Conservation (phyloP, 139 green algal species). For the Tetratostichococcus sp. region DNA sequence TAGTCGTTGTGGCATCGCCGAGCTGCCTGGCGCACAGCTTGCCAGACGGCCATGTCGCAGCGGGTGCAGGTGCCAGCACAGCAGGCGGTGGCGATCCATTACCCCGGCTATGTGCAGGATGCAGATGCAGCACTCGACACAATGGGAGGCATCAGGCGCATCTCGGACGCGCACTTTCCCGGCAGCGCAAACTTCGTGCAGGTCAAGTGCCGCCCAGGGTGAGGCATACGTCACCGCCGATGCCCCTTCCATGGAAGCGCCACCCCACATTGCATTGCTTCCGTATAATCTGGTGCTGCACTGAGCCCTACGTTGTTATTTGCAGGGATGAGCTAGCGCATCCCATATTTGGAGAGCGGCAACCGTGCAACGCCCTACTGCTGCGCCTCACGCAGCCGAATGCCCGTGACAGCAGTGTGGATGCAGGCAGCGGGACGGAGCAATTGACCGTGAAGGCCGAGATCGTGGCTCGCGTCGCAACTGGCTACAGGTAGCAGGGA, state of each 20-base stretch:
- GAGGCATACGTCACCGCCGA: no score
- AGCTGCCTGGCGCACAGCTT: no score
- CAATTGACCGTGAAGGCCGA: constrained; percentile 1
- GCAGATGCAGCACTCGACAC: constrained; percentile 1
- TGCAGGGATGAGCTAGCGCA: neutral
- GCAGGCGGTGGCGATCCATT: neutral
- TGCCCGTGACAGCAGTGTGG: no score
- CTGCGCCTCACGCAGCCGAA: neutral
- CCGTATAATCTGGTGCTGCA: no score
- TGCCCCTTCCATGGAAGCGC: no score
- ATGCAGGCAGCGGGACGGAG: neutral
- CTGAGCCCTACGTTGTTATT: no score
- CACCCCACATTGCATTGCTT: no score
- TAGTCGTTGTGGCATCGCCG: no score
- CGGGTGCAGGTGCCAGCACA: neutral
- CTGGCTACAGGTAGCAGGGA: neutral
- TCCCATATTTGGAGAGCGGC: neutral
- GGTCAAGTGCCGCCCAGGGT: neutral
- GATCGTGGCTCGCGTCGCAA: constrained; percentile 3
- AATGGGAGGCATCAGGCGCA: neutral
- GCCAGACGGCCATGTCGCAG: neutral
- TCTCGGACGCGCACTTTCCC: neutral
- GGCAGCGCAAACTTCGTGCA: neutral
- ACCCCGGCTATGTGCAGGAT: constrained; percentile 6
- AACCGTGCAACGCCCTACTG: neutral